These are phyloP conservation scores for Achaetomium macrosporum DNA, from an alignment of 2,329 filamentous ascomycete genomes.

Conservation along the genomic window DNA sequence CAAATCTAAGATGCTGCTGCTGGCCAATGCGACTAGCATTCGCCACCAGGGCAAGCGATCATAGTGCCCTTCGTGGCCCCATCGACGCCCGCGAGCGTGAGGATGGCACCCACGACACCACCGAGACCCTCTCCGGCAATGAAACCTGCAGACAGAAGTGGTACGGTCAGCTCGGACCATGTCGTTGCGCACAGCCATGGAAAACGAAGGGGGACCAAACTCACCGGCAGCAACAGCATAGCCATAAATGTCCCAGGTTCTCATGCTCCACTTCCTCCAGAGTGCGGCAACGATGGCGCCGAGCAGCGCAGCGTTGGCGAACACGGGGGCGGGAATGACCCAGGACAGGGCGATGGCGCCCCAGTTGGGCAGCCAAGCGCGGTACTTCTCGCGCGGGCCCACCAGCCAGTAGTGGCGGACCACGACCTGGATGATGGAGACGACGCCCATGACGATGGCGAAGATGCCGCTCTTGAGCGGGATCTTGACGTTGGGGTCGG, in stretches of 20 bases:
- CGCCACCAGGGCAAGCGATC: constrained; percentile 22
- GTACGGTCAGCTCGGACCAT: constrained; percentile 8
- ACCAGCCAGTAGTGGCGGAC: constrained; percentile 50
- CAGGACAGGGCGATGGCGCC: constrained; percentile 56
- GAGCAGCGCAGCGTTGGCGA: constrained; percentile 53
- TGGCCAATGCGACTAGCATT: constrained; percentile 16
- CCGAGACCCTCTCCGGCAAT: constrained; percentile 60
- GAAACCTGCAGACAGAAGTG: constrained; percentile 41
- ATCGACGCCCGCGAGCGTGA: constrained; percentile 25
- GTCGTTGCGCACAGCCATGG: too few species aligned
- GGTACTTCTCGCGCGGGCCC: constrained; percentile 48
- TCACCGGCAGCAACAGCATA: constrained; percentile 45
- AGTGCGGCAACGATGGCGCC: constrained; percentile 46
- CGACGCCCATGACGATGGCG: constrained; percentile 47
- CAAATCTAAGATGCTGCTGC: too few species aligned
- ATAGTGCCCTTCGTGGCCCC: constrained; percentile 20
- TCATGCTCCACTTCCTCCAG: constrained; percentile 50
- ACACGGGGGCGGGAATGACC: constrained; percentile 50
- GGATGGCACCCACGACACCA: constrained; percentile 42
- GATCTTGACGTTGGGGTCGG: constrained; percentile 49
- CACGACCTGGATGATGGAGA: constrained; percentile 47
- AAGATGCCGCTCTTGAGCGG: constrained; percentile 52
- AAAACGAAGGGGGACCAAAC: neutral
- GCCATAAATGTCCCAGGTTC: constrained; percentile 51
- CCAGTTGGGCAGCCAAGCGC: constrained; percentile 55